These are phyloP conservation scores for Eucalyptus cloeziana DNA, from an alignment of 345 rosid species.

Conservation along the genomic window DNA sequence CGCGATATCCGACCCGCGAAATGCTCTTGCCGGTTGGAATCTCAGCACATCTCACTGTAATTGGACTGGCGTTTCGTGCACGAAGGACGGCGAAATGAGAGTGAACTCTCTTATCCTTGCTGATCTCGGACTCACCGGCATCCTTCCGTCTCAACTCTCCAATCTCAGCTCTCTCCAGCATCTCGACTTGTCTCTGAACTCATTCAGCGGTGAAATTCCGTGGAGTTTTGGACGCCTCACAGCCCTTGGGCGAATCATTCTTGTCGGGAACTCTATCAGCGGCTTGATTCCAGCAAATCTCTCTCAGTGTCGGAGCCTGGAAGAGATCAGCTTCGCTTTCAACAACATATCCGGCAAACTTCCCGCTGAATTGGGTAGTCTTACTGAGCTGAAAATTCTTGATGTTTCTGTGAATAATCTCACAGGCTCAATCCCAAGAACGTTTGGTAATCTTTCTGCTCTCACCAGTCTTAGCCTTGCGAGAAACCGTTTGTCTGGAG, in stretches of 20 bases:
- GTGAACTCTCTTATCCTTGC: not conserved
- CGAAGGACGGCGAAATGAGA: not conserved
- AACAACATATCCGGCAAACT: not conserved
- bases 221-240: not conserved
- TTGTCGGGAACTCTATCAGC: not conserved
- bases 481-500: not conserved
- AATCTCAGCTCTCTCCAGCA: not conserved
- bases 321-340: not conserved
- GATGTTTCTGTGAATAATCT: not conserved
- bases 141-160: not conserved
- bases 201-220: slow-evolving; percentile 1
- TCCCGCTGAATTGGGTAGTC: not conserved
- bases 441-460: slow-evolving; percentile 4
- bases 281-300: not conserved
- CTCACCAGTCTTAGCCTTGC: not conserved
- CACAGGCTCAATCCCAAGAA: not conserved
- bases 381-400: not conserved
- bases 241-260: not conserved
- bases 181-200: not conserved
- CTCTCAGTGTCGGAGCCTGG: not conserved
- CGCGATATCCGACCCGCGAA: not conserved
- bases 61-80: not conserved
- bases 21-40: not conserved
- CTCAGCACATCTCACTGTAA: not conserved
- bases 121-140: not conserved